phyloP scores from a whole-genome alignment of 495 filamentous ascomycete species.

The Aspergillus mulundensis region DNA sequence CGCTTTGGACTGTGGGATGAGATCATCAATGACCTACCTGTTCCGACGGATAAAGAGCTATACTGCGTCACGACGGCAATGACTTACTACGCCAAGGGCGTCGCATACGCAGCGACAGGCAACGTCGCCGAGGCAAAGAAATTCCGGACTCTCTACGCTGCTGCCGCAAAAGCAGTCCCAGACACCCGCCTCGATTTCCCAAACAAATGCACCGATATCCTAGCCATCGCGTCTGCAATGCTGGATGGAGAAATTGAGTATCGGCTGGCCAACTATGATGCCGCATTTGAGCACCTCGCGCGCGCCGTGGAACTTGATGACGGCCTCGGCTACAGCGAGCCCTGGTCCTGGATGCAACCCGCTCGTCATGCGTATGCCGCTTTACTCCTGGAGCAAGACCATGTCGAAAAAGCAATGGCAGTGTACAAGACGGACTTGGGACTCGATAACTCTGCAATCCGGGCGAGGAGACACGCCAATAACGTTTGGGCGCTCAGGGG shows the following conservation, averaged over 20 bases:
- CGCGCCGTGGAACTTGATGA: constrained; percentile 50
- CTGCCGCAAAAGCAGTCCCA: constrained; percentile 45
- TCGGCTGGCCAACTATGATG: constrained; percentile 49
- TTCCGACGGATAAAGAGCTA: constrained; percentile 48
- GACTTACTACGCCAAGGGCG: constrained; percentile 59
- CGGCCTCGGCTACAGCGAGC: constrained; percentile 56
- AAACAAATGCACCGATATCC: constrained; percentile 57
- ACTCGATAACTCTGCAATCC: constrained; percentile 46
- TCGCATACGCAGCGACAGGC: constrained; percentile 56
- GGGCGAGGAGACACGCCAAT: constrained; percentile 54
- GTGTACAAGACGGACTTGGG: constrained; percentile 59
- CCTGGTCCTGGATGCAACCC: constrained; percentile 66
- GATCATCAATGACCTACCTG: constrained; percentile 37
- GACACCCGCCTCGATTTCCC: constrained; percentile 57
- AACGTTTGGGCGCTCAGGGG: constrained; percentile 66
- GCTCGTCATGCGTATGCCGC: constrained; percentile 61
- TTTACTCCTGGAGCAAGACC: constrained; percentile 55
- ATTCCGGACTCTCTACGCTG: constrained; percentile 40
- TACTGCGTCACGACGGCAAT: constrained; percentile 63
- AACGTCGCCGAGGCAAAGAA: constrained; percentile 43
- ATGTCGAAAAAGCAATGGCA: constrained; percentile 46
- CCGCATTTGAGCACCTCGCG: constrained; percentile 53
- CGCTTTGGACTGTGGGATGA: constrained; percentile 66
- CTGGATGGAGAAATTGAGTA: constrained; percentile 67
- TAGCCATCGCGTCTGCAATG: constrained; percentile 57